phyloP scores from a whole-genome alignment of 441 rosid species.

The Bruguiera hainesii region DNA sequence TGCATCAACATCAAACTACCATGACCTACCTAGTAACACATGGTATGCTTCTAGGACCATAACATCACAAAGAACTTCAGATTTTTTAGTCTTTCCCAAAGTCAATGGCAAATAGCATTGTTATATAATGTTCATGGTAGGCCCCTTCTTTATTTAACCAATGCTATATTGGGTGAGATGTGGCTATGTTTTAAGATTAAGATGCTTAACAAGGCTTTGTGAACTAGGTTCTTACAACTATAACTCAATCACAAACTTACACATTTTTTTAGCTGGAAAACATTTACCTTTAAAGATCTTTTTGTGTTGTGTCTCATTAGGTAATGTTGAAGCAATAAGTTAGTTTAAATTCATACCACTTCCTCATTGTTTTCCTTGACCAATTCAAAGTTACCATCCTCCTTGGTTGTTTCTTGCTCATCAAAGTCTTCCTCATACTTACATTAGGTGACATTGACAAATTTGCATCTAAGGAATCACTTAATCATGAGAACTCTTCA shows the following conservation, averaged over 20 bases:
- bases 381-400: neutral
- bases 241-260: neutral
- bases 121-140: no score
- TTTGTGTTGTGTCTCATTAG: neutral
- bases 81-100: no score
- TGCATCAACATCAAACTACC: no score
- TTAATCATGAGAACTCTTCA: no score
- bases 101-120: no score
- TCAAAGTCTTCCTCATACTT: neutral
- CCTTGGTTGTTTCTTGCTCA: neutral
- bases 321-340: no score
- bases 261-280: neutral
- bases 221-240: neutral
- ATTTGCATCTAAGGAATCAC: no score
- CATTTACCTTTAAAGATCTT: neutral
- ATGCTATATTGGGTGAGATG: neutral
- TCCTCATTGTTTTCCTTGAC: neutral
- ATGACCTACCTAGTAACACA: no score
- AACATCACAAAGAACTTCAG: no score
- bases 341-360: no score
- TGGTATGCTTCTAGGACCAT: no score
- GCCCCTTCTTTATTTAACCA: neutral
- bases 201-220: neutral
- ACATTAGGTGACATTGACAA: no score
- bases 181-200: neutral